Conservation (phyloP, 352 stramenopile genomes). For the Halophytophthora batemanensis region DNA sequence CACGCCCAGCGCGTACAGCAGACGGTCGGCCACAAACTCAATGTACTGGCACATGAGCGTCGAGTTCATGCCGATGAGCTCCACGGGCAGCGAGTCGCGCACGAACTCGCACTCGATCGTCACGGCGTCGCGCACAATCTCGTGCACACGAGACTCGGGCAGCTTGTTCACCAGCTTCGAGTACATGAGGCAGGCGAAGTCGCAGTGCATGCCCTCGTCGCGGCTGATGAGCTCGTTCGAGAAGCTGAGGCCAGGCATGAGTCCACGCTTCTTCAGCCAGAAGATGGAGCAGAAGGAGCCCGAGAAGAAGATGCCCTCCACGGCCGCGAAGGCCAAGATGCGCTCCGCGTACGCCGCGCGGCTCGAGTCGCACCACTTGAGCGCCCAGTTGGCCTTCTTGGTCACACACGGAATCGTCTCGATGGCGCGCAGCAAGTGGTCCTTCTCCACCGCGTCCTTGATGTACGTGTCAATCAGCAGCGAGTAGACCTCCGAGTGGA, state of each 20-base stretch:
- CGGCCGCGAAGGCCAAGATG: slow-evolving; percentile 96
- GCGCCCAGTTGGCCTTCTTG: slow-evolving; percentile 97
- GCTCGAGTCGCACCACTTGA: slow-evolving; percentile 94
- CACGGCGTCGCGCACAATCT: slow-evolving; percentile 96
- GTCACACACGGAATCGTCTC: slow-evolving; percentile 97
- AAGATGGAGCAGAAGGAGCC: slow-evolving; percentile 99
- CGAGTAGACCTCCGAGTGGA: slow-evolving; percentile 99
- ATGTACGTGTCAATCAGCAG: slow-evolving; percentile 99
- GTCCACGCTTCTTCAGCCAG: slow-evolving; percentile 98
- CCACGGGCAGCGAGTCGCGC: slow-evolving; percentile 94
- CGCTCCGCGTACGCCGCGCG: slow-evolving; percentile 95
- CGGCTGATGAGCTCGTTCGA: slow-evolving; percentile 98
- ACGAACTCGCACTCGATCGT: slow-evolving; percentile 98
- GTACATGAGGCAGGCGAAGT: slow-evolving; percentile 99
- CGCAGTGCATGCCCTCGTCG: slow-evolving; percentile 98
- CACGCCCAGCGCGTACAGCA: slow-evolving; percentile 92
- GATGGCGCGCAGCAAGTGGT: slow-evolving; percentile 95
- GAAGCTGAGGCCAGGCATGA: slow-evolving; percentile 99
- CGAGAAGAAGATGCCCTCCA: slow-evolving; percentile 99
- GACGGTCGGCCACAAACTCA: slow-evolving; percentile 97
- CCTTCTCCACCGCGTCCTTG: slow-evolving; percentile 94
- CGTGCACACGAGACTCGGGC: slow-evolving; percentile 87
- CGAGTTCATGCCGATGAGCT: slow-evolving; percentile 99
- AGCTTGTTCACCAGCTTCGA: slow-evolving; percentile 97
- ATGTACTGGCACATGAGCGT: slow-evolving; percentile 99